Evolutionary conservation across 2,329 filamentous ascomycete species (phyloP).

Genomic region (Colletotrichum truncatum): DNA sequence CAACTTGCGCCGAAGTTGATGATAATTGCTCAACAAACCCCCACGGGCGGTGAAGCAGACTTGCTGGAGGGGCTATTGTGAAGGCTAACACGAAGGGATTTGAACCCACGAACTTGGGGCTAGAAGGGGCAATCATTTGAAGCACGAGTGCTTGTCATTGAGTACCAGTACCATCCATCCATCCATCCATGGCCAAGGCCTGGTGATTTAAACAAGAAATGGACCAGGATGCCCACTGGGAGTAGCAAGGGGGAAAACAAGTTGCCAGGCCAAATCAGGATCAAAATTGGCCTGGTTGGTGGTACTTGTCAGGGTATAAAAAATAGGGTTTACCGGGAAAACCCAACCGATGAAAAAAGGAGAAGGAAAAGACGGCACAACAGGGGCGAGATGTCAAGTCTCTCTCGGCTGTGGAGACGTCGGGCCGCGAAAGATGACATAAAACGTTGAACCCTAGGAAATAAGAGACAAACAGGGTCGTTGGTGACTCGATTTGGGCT

Average conservation of each 20-base stretch:
- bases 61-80: not conserved
- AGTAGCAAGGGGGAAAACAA: not conserved
- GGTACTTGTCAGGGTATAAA: conserved; percentile 4
- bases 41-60: not conserved
- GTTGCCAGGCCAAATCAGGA: not conserved
- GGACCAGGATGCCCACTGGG: not conserved
- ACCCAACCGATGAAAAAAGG: conserved; percentile 2
- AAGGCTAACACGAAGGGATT: not conserved
- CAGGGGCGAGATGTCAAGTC: conserved; percentile 1
- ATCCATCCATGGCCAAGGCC: conserved; percentile 11
- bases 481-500: not conserved
- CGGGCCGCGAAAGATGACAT: conserved; percentile 7
- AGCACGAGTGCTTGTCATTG: not conserved
- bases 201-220: conserved; percentile 3
- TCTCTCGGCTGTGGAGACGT: conserved; percentile 23
- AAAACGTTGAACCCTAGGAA: not conserved
- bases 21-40: conserved; percentile 2
- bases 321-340: conserved; percentile 27
- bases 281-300: not conserved
- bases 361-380: not conserved
- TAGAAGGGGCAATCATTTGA: not conserved
- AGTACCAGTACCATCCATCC: no score
- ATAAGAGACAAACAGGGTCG: not conserved
- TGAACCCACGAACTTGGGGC: not conserved
- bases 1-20: not conserved